Evolutionary conservation across 768 basidiomycete species (phyloP).

Genomic region (Kwoniella mangroviensis): DNA sequence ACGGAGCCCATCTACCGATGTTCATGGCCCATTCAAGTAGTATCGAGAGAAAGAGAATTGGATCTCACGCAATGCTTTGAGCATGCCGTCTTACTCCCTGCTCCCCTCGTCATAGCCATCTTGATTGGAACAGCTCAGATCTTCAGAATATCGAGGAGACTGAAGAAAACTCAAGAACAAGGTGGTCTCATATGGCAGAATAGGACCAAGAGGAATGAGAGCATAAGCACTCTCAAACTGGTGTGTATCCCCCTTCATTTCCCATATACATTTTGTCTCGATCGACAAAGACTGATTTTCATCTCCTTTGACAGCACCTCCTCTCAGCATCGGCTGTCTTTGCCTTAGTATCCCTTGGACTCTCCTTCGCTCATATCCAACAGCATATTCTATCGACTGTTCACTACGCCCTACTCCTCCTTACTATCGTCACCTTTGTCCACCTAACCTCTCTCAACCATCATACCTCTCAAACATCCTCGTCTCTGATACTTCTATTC

Average conservation of each 20-base stretch:
- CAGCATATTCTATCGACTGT: constrained; percentile 62
- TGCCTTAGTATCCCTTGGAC: constrained; percentile 63
- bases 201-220: constrained; percentile 62
- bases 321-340: constrained; percentile 47
- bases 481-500: constrained; percentile 74
- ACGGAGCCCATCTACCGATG: constrained; percentile 9
- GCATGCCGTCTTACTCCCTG: constrained; percentile 69
- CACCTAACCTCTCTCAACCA: constrained; percentile 72
- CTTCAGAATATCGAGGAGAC: constrained; percentile 29
- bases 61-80: constrained; percentile 83
- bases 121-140: constrained; percentile 57
- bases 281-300: too few species aligned
- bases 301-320: constrained; percentile 21
- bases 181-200: constrained; percentile 49
- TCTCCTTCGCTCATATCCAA: constrained; percentile 57
- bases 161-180: constrained; percentile 57
- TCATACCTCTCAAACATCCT: constrained; percentile 70
- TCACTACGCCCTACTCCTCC: constrained; percentile 65
- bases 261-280: not conserved
- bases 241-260: constrained; percentile 61
- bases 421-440: constrained; percentile 63
- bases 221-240: constrained; percentile 68
- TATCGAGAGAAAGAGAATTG: constrained; percentile 68
- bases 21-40: constrained; percentile 38
- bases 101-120: constrained; percentile 62